phyloP scores from a whole-genome alignment of 352 stramenopile genomes.

The Peronospora farinosa region DNA sequence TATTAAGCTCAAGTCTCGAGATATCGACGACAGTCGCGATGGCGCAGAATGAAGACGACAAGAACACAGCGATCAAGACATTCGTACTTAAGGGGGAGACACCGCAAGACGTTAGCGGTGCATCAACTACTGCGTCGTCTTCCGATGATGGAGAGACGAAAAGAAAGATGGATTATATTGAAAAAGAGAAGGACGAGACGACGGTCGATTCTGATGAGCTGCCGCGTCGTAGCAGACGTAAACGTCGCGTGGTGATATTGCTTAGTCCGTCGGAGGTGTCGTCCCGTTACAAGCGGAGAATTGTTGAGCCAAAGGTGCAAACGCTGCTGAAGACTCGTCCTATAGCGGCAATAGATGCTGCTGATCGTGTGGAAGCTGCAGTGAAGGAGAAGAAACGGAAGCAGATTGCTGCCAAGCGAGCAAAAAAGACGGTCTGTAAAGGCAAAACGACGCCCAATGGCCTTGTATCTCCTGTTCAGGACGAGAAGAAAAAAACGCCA shows the following conservation, averaged over 20 bases:
- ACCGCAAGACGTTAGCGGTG: not conserved
- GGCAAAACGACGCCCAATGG: constrained; percentile 6
- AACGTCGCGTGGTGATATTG: constrained; percentile 21
- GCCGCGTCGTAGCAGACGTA: constrained; percentile 20
- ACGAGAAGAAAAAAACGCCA: constrained; percentile 45
- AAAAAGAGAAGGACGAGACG: not conserved
- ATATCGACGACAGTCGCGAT: constrained; percentile 1
- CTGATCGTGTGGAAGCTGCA: constrained; percentile 12
- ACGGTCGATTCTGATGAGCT: not conserved
- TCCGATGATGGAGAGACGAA: constrained; percentile 2
- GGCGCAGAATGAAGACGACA: constrained; percentile 1
- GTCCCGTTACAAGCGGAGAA: constrained; percentile 6
- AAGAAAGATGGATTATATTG: not conserved
- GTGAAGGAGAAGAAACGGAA: constrained; percentile 13
- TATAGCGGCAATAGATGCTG: constrained; percentile 13
- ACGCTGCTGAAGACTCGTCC: constrained; percentile 10
- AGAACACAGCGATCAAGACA: constrained; percentile 1
- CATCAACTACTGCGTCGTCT: not conserved
- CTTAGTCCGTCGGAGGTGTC: constrained; percentile 11
- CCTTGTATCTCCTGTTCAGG: constrained; percentile 47
- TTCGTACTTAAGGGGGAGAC: constrained; percentile 6
- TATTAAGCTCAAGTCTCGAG: not conserved
- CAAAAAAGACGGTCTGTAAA: constrained; percentile 4
- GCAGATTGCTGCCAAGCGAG: constrained; percentile 2
- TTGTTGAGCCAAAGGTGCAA: constrained; percentile 10